phyloP scores from a whole-genome alignment of 495 filamentous ascomycete species.

The Penicillium flavigenum region DNA sequence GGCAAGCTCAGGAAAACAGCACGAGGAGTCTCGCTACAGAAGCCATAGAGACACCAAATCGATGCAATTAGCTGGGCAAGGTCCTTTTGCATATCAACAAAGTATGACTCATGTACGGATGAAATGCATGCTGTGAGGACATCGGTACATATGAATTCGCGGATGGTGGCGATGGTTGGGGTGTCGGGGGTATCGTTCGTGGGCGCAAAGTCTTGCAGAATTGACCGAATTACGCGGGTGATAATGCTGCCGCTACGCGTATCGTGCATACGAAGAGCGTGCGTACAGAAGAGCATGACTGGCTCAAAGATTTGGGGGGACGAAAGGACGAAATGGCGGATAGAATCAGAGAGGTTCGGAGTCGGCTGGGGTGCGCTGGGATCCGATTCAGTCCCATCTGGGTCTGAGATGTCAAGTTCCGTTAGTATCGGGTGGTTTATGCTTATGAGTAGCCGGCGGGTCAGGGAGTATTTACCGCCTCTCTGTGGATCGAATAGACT shows the following conservation, averaged over 20 bases:
- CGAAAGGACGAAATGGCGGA: slow-evolving; percentile 78
- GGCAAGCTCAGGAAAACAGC: slow-evolving; percentile 57
- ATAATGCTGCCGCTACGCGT: slow-evolving; percentile 84
- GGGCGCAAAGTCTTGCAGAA: slow-evolving; percentile 73
- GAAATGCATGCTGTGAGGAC: slow-evolving; percentile 81
- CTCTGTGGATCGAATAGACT: slow-evolving; percentile 76
- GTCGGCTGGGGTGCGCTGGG: slow-evolving; percentile 39
- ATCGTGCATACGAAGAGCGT: slow-evolving; percentile 88
- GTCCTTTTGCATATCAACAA: slow-evolving; percentile 94
- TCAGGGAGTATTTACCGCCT: slow-evolving; percentile 36
- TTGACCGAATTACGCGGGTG: slow-evolving; percentile 76
- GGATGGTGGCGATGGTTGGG: slow-evolving; percentile 65
- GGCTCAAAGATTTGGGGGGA: slow-evolving; percentile 78
- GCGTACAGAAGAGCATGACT: slow-evolving; percentile 84
- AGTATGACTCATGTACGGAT: slow-evolving; percentile 90
- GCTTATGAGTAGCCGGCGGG: neutral
- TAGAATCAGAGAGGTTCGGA: slow-evolving; percentile 46
- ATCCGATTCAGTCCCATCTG: slow-evolving; percentile 42
- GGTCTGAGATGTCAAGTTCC: slow-evolving; percentile 28
- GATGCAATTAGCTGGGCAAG: slow-evolving; percentile 83
- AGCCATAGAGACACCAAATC: slow-evolving; percentile 73
- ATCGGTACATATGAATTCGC: slow-evolving; percentile 86
- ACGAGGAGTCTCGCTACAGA: slow-evolving; percentile 54
- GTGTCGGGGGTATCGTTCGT: slow-evolving; percentile 47
- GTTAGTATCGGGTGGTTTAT: slow-evolving; percentile 12